Percentiles rank a stretch among this genome's conserved stretches.
Conservation (phyloP, 192 early-diverging fungal genomes). For the Umbelopsis sp. region DNA sequence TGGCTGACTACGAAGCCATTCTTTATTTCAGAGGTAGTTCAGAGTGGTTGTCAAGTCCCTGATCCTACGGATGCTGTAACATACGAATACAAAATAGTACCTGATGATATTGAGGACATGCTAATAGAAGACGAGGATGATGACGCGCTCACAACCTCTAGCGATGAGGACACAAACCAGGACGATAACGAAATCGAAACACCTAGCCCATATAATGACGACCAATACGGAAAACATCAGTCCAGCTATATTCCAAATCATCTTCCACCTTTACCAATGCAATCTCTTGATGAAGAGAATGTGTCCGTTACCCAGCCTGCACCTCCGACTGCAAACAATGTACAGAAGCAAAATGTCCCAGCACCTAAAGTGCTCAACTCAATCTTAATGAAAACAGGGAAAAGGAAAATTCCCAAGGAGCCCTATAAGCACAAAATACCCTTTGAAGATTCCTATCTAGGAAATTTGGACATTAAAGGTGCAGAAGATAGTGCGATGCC, state of each 20-base stretch:
- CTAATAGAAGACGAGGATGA: background rate
- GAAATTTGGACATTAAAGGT: constrained; percentile 11
- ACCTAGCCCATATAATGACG: background rate
- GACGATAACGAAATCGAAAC: constrained; percentile 35
- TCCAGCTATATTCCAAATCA: constrained; percentile 17
- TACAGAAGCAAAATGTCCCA: background rate
- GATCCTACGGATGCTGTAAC: constrained; percentile 16
- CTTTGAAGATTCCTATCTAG: constrained; percentile 36
- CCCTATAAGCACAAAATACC: constrained; percentile 36
- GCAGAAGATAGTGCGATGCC: constrained; percentile 10
- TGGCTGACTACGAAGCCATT: background rate
- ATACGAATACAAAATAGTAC: constrained; percentile 41
- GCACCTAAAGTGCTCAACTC: background rate
- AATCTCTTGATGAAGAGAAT: constrained; percentile 11
- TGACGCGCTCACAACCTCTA: constrained; percentile 13
- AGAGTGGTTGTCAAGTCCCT: constrained; percentile 24
- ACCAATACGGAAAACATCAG: constrained; percentile 7
- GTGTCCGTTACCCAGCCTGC: background rate
- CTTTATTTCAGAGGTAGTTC: constrained; percentile 29
- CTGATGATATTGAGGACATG: constrained; percentile 35
- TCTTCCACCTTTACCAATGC: constrained; percentile 17
- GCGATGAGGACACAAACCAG: constrained; percentile 39
- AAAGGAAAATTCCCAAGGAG: constrained; percentile 10
- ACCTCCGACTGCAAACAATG: background rate
- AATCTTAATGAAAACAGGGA: background rate